These are phyloP conservation scores for Brassica rapa DNA, from an alignment of 345 rosid genomes.

Conservation along the genomic window DNA sequence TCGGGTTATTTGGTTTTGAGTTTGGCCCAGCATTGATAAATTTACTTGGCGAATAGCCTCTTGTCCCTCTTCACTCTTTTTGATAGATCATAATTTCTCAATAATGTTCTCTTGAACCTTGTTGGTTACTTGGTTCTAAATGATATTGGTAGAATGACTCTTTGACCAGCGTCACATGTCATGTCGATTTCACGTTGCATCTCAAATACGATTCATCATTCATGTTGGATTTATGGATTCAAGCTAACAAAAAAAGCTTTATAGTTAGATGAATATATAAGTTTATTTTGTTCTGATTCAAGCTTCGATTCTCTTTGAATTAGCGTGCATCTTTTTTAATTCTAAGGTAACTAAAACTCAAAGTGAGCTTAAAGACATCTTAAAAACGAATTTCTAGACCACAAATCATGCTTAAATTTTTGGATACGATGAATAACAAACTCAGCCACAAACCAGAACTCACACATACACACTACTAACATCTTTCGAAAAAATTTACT, in stretches of 20 bases:
- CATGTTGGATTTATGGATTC: neutral
- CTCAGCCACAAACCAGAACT: neutral
- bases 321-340: neutral
- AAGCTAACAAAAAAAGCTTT: neutral
- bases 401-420: neutral
- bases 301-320: neutral
- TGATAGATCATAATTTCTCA: neutral
- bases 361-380: neutral
- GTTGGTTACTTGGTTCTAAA: neutral
- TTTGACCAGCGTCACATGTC: conserved; percentile 9
- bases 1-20: neutral
- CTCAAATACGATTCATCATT: neutral
- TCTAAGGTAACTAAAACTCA: neutral
- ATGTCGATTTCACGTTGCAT: conserved; percentile 15
- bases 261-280: neutral
- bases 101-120: neutral
- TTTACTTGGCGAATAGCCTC: neutral
- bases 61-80: conserved; percentile 35
- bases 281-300: no score
- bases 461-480: neutral
- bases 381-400: neutral
- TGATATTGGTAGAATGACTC: neutral
- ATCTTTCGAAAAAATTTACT: neutral
- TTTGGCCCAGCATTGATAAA: neutral
- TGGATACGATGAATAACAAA: neutral